These are phyloP conservation scores for Xylaria castorea DNA, from an alignment of 495 filamentous ascomycete genomes.

Conservation along the genomic window DNA sequence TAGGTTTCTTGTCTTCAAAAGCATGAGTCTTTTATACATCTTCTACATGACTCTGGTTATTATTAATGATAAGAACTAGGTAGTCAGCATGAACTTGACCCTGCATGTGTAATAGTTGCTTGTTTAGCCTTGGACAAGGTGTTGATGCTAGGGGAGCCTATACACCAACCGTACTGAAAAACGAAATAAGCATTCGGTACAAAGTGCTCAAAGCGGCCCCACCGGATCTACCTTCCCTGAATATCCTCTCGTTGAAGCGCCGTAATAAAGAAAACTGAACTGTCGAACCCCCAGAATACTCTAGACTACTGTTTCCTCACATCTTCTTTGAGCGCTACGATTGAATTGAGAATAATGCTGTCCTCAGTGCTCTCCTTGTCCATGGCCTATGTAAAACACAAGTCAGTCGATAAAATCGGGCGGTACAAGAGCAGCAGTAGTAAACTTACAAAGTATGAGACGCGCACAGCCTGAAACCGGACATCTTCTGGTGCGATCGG, in stretches of 20 bases:
- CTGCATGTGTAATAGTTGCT: background rate
- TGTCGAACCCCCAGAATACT: background rate
- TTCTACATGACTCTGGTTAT: background rate
- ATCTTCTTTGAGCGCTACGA: conserved; percentile 6
- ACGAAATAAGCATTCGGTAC: no score
- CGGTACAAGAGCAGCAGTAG: background rate
- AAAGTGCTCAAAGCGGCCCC: background rate
- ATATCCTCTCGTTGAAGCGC: background rate
- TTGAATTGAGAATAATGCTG: background rate
- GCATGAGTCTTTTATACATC: background rate
- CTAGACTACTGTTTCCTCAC: background rate
- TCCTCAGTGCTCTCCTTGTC: conserved; percentile 7
- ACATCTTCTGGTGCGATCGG: conserved; percentile 1
- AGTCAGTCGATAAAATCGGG: background rate
- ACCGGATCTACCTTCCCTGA: background rate
- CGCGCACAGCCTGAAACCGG: background rate
- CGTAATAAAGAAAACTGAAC: background rate
- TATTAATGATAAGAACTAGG: background rate
- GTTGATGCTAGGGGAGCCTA: background rate
- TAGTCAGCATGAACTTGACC: background rate
- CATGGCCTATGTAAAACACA: background rate
- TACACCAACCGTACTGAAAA: background rate
- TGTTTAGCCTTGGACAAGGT: background rate
- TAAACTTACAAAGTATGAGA: conserved; percentile 13
- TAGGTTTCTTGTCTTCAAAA: background rate